Evolutionary conservation across 768 basidiomycete genomes (phyloP), one percentile per base, ranked within the genome.

Genomic region (Mycena capillaripes): DNA sequence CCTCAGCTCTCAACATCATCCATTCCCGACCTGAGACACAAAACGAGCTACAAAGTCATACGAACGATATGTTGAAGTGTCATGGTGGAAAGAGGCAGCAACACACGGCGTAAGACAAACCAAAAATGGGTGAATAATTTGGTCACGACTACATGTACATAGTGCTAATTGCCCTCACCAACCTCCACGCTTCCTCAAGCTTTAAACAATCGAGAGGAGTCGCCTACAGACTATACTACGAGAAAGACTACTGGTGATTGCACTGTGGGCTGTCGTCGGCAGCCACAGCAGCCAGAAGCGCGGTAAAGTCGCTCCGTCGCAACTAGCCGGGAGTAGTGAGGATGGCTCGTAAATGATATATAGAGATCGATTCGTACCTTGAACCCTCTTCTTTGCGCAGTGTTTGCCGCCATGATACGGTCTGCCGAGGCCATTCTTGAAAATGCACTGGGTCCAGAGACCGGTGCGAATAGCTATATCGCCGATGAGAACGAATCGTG

Each of bases 401-500:
- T 77, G 78, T 95, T 95, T n/a, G 80, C 82, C 64, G 84, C 79
- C 38, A 93, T 84, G 67, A 95, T 94, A 25, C 81, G 77, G 7
- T 88, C 82, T 2, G 89, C 88, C 69, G 89, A 84, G 27, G 79
- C 76, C 67, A 88, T 85, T 71, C 85, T 88, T 58, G 93, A 93
- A 76, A 90, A 92, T 30, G 65, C 53, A 74, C 89, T 89, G 1
- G 78, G 70, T 6, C 83, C 83, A 11, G 81, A 79, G 9, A 87
- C 82, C 17, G 93, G 92, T 2, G 90, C 89, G 80, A 95, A 95
- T 34, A 95, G 79, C 93, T 94, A 69, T 10, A 46, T 58, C 40
- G 38, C 29, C 56, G 55, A 52, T 57, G 36, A 53, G 36, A 60
- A 9, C 55, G 71, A 16, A 30, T 30, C n/a, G 59, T 17, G 21